Percentiles rank a stretch among this genome's conserved stretches.
Conservation (phyloP, 495 filamentous ascomycete species). For the Hyaloscypha hepaticicola region DNA sequence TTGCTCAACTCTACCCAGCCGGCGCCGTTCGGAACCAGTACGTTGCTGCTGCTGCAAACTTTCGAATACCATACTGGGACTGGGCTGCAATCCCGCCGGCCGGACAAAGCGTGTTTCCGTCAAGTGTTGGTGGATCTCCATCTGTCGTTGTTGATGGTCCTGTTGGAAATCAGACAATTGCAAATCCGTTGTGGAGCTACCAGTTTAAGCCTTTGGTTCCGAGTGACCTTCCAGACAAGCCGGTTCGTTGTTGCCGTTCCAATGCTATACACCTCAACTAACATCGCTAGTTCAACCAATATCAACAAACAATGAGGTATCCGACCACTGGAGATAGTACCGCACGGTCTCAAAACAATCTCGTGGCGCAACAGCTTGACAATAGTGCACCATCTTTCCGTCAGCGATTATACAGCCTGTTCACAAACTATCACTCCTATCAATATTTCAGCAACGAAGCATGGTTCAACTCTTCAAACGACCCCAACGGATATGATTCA, state of each 20-base stretch:
- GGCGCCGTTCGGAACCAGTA: slow-evolving; percentile 45
- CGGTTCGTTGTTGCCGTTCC: slow-evolving; percentile 41
- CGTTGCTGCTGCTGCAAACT: slow-evolving; percentile 48
- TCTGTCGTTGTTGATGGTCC: slow-evolving; percentile 52
- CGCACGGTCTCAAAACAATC: slow-evolving; percentile 52
- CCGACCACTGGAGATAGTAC: slow-evolving; percentile 42
- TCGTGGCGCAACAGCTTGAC: slow-evolving; percentile 49
- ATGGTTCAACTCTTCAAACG: slow-evolving; percentile 39
- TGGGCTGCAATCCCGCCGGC: slow-evolving; percentile 56
- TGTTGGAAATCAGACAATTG: slow-evolving; percentile 50
- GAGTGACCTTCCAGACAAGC: slow-evolving; percentile 36
- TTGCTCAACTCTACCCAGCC: slow-evolving; percentile 51
- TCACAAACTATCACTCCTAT: slow-evolving; percentile 58
- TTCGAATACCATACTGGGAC: slow-evolving; percentile 68
- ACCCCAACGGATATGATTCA: slow-evolving; percentile 46
- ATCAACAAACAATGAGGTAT: slow-evolving; percentile 48
- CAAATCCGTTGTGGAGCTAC: slow-evolving; percentile 64
- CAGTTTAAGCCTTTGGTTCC: slow-evolving; percentile 54
- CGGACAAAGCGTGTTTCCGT: slow-evolving; percentile 47
- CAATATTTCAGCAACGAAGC: slow-evolving; percentile 57
- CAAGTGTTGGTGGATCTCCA: slow-evolving; percentile 42
- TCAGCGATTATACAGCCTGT: slow-evolving; percentile 58
- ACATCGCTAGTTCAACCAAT: slow-evolving; percentile 44
- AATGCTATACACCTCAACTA: slow-evolving; percentile 3
- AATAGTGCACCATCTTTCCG: slow-evolving; percentile 42